Evolutionary conservation across 2,329 filamentous ascomycete species (phyloP), one percentile per base, ranked within the genome.

Genomic region (Fusarium liriodendri): DNA sequence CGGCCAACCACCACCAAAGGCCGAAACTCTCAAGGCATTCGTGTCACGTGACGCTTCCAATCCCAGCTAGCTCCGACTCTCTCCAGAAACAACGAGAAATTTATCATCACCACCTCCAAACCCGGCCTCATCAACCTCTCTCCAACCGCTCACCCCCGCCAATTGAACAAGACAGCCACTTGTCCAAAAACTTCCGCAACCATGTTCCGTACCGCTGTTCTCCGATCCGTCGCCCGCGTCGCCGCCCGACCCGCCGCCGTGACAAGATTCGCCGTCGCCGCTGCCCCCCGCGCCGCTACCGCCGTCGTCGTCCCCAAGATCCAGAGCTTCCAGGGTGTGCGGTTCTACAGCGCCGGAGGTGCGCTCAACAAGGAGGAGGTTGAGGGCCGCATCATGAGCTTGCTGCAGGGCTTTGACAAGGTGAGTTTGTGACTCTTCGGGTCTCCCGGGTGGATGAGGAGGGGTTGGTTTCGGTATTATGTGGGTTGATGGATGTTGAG

Each of bases 391-490:
- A 98, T 98, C 89, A 89, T 97, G 84, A 94, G 95, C 85, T 88
- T 99, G 80, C 85, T 99, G 85, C 93, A 95, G 87, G 96, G 95
- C 84, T 99, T 98, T 84, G 97, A 99, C 88, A 99, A 99, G 93
- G 83, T 85, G 74, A 76, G 81, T 38, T 50, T 9, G 2, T 22
- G 42, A 74, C 20, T 50, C 62, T 57, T 66, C 32, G 52, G 52
- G 62, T 47, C 37, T 58, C 2, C 32, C 32, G 55, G 40, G 42
- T 58, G 42, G 42, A 18, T 55, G 55, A 50, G 52, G 33, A 22
- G 42, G n/a, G 27, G 37, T 40, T 47, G 33, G 59, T n/a, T 68
- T 68, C 52, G 33, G 40, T 7, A 25, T 42, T 29, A 33, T 6
- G 37, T 22, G 60, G 47, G 33, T 64, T 64, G 47, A 62, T 62